Evolutionary conservation across 208 protist species (phyloP).

Genomic region (Acanthamoeba lenticulata): DNA sequence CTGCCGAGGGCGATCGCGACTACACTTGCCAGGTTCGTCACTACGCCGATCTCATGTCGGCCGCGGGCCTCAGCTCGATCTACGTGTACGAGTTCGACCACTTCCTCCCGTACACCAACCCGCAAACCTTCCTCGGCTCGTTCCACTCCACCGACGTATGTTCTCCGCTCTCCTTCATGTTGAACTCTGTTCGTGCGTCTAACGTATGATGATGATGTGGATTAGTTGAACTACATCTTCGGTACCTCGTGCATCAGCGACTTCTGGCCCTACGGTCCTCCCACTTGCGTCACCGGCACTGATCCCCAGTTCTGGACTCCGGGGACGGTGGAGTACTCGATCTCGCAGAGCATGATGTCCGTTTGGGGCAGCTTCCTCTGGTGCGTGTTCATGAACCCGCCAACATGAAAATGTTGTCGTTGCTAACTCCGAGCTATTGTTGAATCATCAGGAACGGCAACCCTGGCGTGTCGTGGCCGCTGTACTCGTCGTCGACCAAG

Average conservation of each 20-base stretch:
- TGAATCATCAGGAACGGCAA: not conserved
- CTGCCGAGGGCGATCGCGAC: constrained; percentile 19
- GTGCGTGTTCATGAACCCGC: not conserved
- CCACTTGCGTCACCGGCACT: constrained; percentile 10
- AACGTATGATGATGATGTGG: not conserved
- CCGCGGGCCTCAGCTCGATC: not conserved
- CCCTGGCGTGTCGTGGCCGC: not conserved
- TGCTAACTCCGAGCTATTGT: not conserved
- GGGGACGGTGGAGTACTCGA: not conserved
- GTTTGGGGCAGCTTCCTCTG: constrained; percentile 30
- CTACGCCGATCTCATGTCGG: not conserved
- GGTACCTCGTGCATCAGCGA: constrained; percentile 40
- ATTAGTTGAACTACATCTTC: constrained; percentile 28
- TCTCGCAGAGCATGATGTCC: not conserved
- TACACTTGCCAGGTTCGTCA: constrained; percentile 36
- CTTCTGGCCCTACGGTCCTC: constrained; percentile 42
- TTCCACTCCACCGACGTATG: constrained; percentile 41
- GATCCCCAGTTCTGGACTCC: not conserved
- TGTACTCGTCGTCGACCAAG: not conserved
- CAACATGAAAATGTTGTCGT: not conserved
- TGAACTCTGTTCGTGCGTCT: not conserved
- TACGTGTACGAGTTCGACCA: not conserved
- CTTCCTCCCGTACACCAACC: not conserved
- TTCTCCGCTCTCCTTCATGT: not conserved
- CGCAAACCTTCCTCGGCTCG: constrained; percentile 17